Percentiles rank a stretch among this genome's conserved stretches.
Conservation (phyloP, 352 stramenopile species). For the Lagenidium giganteum region DNA sequence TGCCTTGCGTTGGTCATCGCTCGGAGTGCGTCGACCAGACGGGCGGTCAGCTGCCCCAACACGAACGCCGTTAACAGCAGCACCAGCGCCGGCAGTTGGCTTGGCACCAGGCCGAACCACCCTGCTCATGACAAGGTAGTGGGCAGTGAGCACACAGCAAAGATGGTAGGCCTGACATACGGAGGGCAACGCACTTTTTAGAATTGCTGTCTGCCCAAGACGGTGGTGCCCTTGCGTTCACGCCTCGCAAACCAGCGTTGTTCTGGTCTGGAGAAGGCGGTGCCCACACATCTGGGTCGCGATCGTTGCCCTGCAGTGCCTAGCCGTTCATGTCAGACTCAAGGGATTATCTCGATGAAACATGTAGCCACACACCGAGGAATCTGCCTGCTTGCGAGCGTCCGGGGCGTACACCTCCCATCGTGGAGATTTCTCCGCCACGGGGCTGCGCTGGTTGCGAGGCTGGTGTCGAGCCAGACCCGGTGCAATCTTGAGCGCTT, state of each 20-base stretch:
- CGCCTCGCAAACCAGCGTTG: too few relatives aligned
- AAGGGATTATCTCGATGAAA: not conserved
- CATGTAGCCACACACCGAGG: not conserved
- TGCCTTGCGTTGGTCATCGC: conserved; percentile 43
- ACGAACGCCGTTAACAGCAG: too few relatives aligned
- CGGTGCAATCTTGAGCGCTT: conserved; percentile 52
- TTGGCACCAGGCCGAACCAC: conserved; percentile 21
- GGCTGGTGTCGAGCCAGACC: conserved; percentile 27
- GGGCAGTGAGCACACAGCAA: not conserved
- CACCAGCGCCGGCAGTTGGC: conserved; percentile 9
- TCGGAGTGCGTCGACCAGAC: conserved; percentile 49
- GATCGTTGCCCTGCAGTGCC: conserved; percentile 19
- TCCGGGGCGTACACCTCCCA: conserved; percentile 57
- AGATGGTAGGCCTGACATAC: conserved; percentile 3
- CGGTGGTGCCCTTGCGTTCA: conserved; percentile 31
- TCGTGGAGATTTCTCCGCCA: conserved; percentile 25
- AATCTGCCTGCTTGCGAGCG: conserved; percentile 15
- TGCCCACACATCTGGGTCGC: conserved; percentile 71
- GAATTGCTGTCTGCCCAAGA: conserved; percentile 42
- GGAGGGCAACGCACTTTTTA: conserved; percentile 24
- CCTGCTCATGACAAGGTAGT: too few relatives aligned
- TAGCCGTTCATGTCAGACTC: conserved; percentile 6
- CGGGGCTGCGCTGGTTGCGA: conserved; percentile 12
- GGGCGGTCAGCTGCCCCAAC: conserved; percentile 19
- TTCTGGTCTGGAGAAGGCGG: conserved; percentile 54